Evolutionary conservation across 257 asterid genomes (phyloP), one percentile per base, ranked within the genome.

Genomic region (Capsicum rhomboideum): DNA sequence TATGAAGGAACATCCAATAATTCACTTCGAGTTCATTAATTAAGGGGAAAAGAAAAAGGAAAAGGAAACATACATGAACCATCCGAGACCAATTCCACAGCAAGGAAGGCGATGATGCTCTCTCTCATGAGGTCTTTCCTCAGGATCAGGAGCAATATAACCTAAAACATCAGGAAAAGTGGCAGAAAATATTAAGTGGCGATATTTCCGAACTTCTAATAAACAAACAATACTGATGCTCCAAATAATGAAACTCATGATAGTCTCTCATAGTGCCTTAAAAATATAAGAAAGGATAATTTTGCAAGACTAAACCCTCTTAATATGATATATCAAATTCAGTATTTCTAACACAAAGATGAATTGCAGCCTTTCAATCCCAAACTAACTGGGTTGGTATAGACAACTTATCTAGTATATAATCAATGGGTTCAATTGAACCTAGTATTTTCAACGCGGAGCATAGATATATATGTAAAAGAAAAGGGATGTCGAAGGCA

Each of bases 1-100:
- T 0, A 79, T 29, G 66, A 34, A 34, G 40, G 40, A 18, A 1
- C 46, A 28, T 26, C 37, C 18, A 79, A 74, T 23, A 1, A 14
- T 46, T 75, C 61, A 49, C 26, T 1, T 4, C 10, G 23, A 75
- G 2, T 14, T 17, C 9, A 26, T 14, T 16, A 16, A 0, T 75
- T 17, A 16, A 75, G 44, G 42, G 61, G 81, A 16, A 23, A 20
- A 21, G 14, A 8, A 12, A 21, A 42, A 9, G 0, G 55, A 12
- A 21, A 42, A 9, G 0, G 55, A 12, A 58, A 78, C 92, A 91
- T 90, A 94, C 97, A 90, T 49, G 94, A 91, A 93, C 98, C 98
- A 94, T 89, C 98, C 98, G 10, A 87, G 0, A 85, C 98, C 97
- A 77, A 91, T 90, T 59, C 97, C 97, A 75, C 97, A 94, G 92